A percentile compares a stretch with the other conserved stretches of the same genome.
Conservation (phyloP, 345 rosid species). For the Eutrema heterophyllum region DNA sequence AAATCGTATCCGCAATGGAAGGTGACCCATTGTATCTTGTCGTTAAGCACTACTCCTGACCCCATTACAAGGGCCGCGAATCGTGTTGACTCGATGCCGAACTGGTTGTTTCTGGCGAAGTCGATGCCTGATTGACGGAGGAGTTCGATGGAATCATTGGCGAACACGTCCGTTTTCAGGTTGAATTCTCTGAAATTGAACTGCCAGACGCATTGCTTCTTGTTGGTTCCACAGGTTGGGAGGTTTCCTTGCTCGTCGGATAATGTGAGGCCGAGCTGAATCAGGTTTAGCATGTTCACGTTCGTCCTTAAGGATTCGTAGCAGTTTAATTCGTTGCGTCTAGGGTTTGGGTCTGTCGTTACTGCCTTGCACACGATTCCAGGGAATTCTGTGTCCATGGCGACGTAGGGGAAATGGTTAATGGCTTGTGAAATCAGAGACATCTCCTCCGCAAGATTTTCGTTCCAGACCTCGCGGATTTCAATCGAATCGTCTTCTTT, state of each 20-base stretch:
- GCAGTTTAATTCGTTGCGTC: slow-evolving; percentile 43
- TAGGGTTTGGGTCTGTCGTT: slow-evolving; percentile 42
- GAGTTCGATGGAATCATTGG: slow-evolving; percentile 62
- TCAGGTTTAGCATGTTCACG: slow-evolving; percentile 67
- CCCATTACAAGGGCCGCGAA: slow-evolving; percentile 70
- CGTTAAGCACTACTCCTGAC: slow-evolving; percentile 71
- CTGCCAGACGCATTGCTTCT: slow-evolving; percentile 70
- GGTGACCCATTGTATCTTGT: slow-evolving; percentile 72
- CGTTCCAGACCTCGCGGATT: slow-evolving; percentile 78
- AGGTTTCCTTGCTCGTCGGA: slow-evolving; percentile 71
- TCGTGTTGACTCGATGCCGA: slow-evolving; percentile 48
- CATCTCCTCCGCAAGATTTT: slow-evolving; percentile 57
- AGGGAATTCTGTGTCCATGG: slow-evolving; percentile 92
- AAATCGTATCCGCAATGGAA: slow-evolving; percentile 91
- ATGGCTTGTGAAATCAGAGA: slow-evolving; percentile 44
- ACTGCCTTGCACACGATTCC: slow-evolving; percentile 67
- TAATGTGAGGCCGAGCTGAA: slow-evolving; percentile 76
- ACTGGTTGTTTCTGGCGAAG: slow-evolving; percentile 48
- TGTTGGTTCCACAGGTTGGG: slow-evolving; percentile 61
- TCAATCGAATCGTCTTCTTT: slow-evolving; percentile 54
- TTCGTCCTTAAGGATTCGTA: slow-evolving; percentile 66
- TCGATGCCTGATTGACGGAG: slow-evolving; percentile 59
- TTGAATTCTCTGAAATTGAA: slow-evolving; percentile 79
- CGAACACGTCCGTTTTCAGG: slow-evolving; percentile 48
- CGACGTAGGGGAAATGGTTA: slow-evolving; percentile 57